Evolutionary conservation across 345 rosid genomes (phyloP).

Genomic region (Aquilaria malaccensis): DNA sequence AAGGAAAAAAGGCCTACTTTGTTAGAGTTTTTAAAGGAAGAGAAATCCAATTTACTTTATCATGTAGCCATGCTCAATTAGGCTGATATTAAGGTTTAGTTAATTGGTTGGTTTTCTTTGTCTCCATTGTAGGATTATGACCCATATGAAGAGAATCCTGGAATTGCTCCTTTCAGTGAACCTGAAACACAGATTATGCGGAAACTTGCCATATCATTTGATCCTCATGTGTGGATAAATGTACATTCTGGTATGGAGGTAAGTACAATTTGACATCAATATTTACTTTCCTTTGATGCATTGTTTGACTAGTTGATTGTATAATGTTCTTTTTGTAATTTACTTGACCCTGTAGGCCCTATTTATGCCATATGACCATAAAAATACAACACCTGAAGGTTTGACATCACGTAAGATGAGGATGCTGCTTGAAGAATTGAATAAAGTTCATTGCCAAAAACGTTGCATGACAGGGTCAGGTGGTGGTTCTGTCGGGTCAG

Average conservation of each 20-base stretch:
- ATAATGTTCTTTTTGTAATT: conserved; percentile 11
- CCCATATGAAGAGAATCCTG: conserved; percentile 98
- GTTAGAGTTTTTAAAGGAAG: no score
- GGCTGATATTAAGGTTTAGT: no score
- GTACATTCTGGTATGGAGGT: conserved; percentile 99
- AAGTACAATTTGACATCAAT: conserved; percentile 9
- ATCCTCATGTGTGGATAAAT: conserved; percentile 93
- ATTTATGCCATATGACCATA: conserved; percentile 98
- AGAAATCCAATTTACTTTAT: no score
- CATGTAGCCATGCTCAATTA: no score
- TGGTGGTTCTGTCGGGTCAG: conserved; percentile 98
- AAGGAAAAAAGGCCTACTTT: no score
- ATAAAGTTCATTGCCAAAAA: conserved; percentile 61
- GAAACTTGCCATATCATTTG: conserved; percentile 82
- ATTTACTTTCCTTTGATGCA: conserved; percentile 5
- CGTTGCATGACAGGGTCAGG: conserved; percentile 92
- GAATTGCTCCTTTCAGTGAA: conserved; percentile 86
- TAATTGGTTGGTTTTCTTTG: conserved; percentile 2
- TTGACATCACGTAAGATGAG: conserved; percentile 52
- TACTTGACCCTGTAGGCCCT: conserved; percentile 48
- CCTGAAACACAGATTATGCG: conserved; percentile 93
- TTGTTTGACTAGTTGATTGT: background rate
- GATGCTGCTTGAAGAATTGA: conserved; percentile 62
- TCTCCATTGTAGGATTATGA: conserved; percentile 68
- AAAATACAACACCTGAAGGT: conserved; percentile 76